Base-by-base conservation (phyloP, 225 moss, liverwort and hornwort genomes). In the Polytrichum commune region DNA sequence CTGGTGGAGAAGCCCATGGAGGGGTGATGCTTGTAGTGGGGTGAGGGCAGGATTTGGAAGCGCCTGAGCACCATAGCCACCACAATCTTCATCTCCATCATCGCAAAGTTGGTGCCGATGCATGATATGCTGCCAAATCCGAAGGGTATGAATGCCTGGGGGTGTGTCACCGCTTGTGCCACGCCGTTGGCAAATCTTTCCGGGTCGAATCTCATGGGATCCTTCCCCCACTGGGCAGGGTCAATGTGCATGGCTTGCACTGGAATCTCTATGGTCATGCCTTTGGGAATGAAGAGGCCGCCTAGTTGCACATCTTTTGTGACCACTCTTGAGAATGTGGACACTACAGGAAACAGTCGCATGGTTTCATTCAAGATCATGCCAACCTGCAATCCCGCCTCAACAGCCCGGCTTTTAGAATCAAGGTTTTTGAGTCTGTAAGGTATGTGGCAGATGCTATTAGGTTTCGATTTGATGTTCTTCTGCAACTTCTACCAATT, bases 361-460 rank as follows among this genome's bases (percentile, higher is more conserved):
- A 84, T 64, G 18, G 84, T 79, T 55, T 91, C 91, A 62, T 89
- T 82, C 4, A 91, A 24, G 29, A 91, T 79, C 91, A 86, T 84
- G 29, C 86, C 82, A 74, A 91, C 30, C 91, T 91, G 86, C 81
- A 75, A 75, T 10, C 9, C 35, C 35, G 35, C 35, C 35, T 9
- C 9, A 35, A 9, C 8, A 35, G 2, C 35, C 9, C 9, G 2
- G 35, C 35, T 10, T 35, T 35, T 9, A 35, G 35, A 35, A 10
- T 35, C 35, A 9, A 35, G 10, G 10, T 35, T 35, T 35, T 35
- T 6, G 35, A 9, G 33, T 1, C 33, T 33, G 32, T 32, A 33
- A 33, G 7, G 33, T 30, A 33, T 33, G 8, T 33, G 33, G 33
- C 1, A 33, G 33, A 8, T 33, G 8, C 7, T 33, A 8, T 33